A percentile compares a stretch with the other conserved stretches of the same genome.
Conservation (phyloP, 306 rosid species). For the Hippophae gyantsensis region DNA sequence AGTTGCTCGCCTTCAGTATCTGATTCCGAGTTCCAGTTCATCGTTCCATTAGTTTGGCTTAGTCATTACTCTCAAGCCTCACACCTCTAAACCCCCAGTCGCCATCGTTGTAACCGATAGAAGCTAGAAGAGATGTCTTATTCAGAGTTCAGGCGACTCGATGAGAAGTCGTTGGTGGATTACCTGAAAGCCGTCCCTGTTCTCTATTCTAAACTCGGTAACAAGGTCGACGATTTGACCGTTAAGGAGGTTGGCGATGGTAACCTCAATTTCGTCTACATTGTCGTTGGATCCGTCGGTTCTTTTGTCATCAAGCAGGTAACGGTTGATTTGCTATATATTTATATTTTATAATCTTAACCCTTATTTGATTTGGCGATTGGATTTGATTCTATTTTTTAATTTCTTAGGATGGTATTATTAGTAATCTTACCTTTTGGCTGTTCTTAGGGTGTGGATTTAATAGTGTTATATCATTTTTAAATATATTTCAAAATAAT, state of each 20-base stretch:
- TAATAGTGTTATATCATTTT: too few species aligned
- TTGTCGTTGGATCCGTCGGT: slow-evolving; percentile 46
- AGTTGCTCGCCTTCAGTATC: too few species aligned
- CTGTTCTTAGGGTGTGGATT: too few species aligned
- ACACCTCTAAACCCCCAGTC: too few species aligned
- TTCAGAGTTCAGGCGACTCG: slow-evolving; percentile 50
- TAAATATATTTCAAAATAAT: too few species aligned
- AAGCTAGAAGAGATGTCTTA: slow-evolving; percentile 36
- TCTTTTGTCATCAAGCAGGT: slow-evolving; percentile 92
- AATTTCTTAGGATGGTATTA: too few species aligned
- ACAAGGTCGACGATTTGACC: slow-evolving; percentile 37
- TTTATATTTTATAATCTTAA: not conserved
- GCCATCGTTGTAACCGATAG: too few species aligned
- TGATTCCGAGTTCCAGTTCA: too few species aligned
- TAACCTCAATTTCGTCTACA: slow-evolving; percentile 74
- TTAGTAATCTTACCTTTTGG: too few species aligned
- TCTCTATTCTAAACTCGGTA: slow-evolving; percentile 49
- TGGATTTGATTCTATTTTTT: too few species aligned
- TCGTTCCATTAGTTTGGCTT: too few species aligned
- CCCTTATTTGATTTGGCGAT: not conserved
- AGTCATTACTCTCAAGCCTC: too few species aligned
- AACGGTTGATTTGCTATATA: not conserved
- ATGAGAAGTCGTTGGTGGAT: slow-evolving; percentile 53
- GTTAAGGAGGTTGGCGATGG: slow-evolving; percentile 89
- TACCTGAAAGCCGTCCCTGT: slow-evolving; percentile 63